Percentiles rank a stretch among this genome's conserved stretches.
Conservation (phyloP, 2,329 filamentous ascomycete genomes). For the Leptographium wingfieldii region DNA sequence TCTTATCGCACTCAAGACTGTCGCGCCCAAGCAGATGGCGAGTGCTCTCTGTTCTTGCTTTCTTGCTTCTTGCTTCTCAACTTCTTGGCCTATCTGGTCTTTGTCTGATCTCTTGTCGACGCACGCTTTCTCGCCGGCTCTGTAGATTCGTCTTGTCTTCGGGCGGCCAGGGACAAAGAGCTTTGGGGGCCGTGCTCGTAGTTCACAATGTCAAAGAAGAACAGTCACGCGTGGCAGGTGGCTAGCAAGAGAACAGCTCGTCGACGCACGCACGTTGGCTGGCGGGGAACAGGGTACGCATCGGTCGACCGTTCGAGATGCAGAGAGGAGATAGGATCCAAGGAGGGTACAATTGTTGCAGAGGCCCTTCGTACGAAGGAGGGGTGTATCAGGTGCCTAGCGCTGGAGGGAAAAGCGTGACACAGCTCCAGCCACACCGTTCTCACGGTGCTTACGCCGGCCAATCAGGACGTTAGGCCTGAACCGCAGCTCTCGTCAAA, state of each 20-base stretch:
- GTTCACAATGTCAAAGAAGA: background rate
- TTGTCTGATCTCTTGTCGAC: background rate
- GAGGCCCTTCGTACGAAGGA: background rate
- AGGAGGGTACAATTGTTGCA: background rate
- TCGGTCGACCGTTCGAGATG: background rate
- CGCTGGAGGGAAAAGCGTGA: background rate
- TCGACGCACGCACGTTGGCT: conserved; percentile 3
- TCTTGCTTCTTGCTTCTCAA: background rate
- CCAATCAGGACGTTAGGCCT: background rate
- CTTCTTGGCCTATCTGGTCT: background rate
- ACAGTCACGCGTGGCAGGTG: background rate
- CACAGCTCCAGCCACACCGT: background rate
- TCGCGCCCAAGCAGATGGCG: background rate
- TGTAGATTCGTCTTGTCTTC: background rate
- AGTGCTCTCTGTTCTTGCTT: background rate
- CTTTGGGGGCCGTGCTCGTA: background rate
- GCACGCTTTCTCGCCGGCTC: background rate
- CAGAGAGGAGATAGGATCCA: background rate
- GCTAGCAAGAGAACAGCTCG: background rate
- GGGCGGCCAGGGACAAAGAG: too few relatives aligned
- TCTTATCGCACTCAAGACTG: background rate
- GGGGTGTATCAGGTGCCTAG: background rate
- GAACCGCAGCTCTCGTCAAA: background rate
- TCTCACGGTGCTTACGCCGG: background rate
- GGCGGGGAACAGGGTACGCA: background rate